A percentile compares a stretch with the other conserved stretches of the same genome.
phyloP scores from a whole-genome alignment of 164 flowering plant species.

The Sedum album region DNA sequence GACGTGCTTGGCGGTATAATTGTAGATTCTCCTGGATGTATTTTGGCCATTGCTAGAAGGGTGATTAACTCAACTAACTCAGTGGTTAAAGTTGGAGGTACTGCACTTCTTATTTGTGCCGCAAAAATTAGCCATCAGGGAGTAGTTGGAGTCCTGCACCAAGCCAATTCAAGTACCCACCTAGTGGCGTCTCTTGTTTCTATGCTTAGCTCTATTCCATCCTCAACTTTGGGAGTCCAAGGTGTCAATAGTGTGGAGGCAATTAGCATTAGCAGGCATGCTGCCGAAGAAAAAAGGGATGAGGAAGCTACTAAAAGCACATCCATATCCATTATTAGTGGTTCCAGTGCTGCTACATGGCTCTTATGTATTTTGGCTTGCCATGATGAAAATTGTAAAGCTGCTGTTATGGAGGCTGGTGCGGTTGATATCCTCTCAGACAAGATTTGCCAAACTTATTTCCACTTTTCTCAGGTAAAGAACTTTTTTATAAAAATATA shows the following conservation, averaged over 20 bases:
- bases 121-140: conserved; percentile 67
- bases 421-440: conserved; percentile 86
- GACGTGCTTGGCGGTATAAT: conserved; percentile 54
- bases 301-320: conserved; percentile 32
- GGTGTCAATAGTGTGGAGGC: conserved; percentile 26
- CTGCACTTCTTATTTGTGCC: conserved; percentile 86
- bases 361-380: conserved; percentile 74
- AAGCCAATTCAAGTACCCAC: conserved; percentile 35
- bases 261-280: conserved; percentile 53
- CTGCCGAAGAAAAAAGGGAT: conserved; percentile 30
- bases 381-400: conserved; percentile 60
- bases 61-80: conserved; percentile 46
- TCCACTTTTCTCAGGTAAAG: conserved; percentile 58
- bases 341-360: conserved; percentile 65
- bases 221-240: conserved; percentile 19
- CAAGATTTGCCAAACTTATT: conserved; percentile 45
- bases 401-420: conserved; percentile 80
- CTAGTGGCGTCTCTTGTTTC: conserved; percentile 83
- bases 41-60: conserved; percentile 61
- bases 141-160: conserved; percentile 59
- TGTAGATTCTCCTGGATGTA: conserved; percentile 51
- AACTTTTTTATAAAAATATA: background rate
- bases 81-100: conserved; percentile 76
- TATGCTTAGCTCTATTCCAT: conserved; percentile 35
- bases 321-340: conserved; percentile 45